Evolutionary conservation across 257 asterid species (phyloP), one percentile per base, ranked within the genome.

Genomic region (Schizonepeta tenuifolia): DNA sequence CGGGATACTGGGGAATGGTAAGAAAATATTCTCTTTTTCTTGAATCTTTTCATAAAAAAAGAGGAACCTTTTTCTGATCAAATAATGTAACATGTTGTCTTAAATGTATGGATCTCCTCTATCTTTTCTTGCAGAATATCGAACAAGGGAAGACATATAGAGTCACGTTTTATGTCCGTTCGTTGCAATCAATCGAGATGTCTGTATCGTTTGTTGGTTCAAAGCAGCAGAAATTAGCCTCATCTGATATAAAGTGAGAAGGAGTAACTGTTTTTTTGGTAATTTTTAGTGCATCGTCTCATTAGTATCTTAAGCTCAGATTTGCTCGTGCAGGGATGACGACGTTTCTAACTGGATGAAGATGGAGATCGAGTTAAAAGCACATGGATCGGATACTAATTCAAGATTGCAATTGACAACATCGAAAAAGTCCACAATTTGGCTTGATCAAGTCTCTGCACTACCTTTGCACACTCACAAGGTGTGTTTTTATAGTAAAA

Each of bases 1-100:
- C 97, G 4, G 97, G 97, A 69, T 94, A 75, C 57, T 91, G 97
- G 99, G 98, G 98, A 78, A 94, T 94, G 96, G 98, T 91, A 83
- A 72, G 83, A 76, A 43, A 36, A n/a, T 40, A 22, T 69, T 26
- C 18, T 51, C 26, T 8, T 18, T 5, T 51, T 18, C 57, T 13
- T 5, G 57, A 20, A 41, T 64, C 53, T 59, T 46, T 14, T 69
- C 36, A 18, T 22, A 14, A 28, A 15, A 51, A 53, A 51, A 15
- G 26, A n/a, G 5, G 26, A 13, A 15, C 20, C 33, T 60, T 35
- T 15, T 3, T 66, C 21, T 72, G 53, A 64, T n/a, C 2, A 13
- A 35, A 18, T 2, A 64, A 14, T 53, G 36, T 65, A 11, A 44
- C 40, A 20, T 43, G 22, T 22, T 53, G 8, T 8, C 13, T 10